Conservation (phyloP, 2,329 filamentous ascomycete genomes). For the Talaromyces amestolkiae region DNA sequence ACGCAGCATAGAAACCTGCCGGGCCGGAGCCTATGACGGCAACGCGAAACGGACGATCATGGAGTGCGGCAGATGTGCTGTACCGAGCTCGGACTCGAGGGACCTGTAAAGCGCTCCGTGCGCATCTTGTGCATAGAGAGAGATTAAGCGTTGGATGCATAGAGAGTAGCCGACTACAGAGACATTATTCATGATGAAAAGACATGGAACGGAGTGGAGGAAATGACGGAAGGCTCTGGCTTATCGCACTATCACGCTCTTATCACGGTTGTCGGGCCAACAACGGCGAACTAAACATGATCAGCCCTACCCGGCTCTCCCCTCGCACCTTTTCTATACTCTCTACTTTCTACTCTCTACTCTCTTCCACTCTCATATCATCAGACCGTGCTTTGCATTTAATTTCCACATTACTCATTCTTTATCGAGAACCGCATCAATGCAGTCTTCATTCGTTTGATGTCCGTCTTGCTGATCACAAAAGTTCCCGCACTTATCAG, state of each 20-base stretch:
- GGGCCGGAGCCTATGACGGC: conserved; percentile 91
- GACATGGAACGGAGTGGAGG: neutral
- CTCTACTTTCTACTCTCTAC: conserved; percentile 21
- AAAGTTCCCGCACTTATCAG: neutral
- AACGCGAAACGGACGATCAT: conserved; percentile 64
- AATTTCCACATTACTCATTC: neutral
- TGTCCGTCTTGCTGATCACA: neutral
- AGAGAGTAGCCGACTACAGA: too few species aligned
- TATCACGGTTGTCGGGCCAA: conserved; percentile 18
- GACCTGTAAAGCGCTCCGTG: conserved; percentile 5
- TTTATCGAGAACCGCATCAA: neutral
- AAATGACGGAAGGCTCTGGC: conserved; percentile 3
- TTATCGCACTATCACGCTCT: conserved; percentile 8
- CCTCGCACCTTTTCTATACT: neutral
- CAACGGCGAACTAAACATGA: conserved; percentile 12
- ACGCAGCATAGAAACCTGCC: conserved; percentile 92
- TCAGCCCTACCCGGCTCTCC: conserved; percentile 7
- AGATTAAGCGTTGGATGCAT: neutral
- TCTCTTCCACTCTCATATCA: conserved; percentile 26
- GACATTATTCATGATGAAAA: neutral
- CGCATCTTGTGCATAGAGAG: conserved; percentile 17
- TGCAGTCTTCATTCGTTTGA: conserved; percentile 28
- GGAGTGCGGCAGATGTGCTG: conserved; percentile 30
- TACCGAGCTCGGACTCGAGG: conserved; percentile 11
- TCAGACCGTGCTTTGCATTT: neutral